Percentiles rank a stretch among this genome's conserved stretches.
These are phyloP conservation scores for Candida morakotiae DNA, from an alignment of 805 yeast genomes.

Conservation along the genomic window DNA sequence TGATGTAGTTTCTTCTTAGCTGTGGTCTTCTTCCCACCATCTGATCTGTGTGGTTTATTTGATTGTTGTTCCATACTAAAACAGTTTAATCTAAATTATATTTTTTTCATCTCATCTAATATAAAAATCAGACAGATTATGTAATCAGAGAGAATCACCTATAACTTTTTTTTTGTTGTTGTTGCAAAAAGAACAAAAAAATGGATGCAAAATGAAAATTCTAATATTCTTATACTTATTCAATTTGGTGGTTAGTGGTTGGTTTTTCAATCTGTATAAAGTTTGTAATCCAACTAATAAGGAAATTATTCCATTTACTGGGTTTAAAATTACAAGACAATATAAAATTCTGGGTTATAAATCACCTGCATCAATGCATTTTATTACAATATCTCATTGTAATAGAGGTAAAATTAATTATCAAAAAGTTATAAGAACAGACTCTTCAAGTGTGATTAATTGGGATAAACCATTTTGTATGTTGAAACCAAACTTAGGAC, in stretches of 20 bases:
- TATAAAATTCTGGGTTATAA: slow-evolving; percentile 35
- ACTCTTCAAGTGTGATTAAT: slow-evolving; percentile 32
- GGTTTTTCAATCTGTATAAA: slow-evolving; percentile 23
- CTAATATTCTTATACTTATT: no score
- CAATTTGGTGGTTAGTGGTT: no score
- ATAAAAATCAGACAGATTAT: neutral
- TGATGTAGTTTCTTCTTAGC: slow-evolving; percentile 86
- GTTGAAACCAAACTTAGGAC: slow-evolving; percentile 24
- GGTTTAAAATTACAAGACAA: slow-evolving; percentile 51
- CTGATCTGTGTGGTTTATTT: slow-evolving; percentile 82
- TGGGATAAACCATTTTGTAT: slow-evolving; percentile 50
- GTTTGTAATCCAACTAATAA: slow-evolving; percentile 30
- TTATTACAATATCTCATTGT: slow-evolving; percentile 49
- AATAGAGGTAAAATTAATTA: slow-evolving; percentile 44
- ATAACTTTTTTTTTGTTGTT: neutral
- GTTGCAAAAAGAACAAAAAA: no score
- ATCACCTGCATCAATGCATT: slow-evolving; percentile 36
- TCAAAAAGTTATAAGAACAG: slow-evolving; percentile 32
- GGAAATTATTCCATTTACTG: slow-evolving; percentile 41
- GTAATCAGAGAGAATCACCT: neutral
- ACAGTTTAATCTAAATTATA: neutral
- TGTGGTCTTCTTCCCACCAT: slow-evolving; percentile 43
- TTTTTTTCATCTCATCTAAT: slow-evolving; percentile 4
- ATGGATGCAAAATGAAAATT: neutral
- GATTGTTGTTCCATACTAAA: slow-evolving; percentile 22